Base-by-base conservation (phyloP, 805 yeast species). In the Teunomyces gatunensis region DNA sequence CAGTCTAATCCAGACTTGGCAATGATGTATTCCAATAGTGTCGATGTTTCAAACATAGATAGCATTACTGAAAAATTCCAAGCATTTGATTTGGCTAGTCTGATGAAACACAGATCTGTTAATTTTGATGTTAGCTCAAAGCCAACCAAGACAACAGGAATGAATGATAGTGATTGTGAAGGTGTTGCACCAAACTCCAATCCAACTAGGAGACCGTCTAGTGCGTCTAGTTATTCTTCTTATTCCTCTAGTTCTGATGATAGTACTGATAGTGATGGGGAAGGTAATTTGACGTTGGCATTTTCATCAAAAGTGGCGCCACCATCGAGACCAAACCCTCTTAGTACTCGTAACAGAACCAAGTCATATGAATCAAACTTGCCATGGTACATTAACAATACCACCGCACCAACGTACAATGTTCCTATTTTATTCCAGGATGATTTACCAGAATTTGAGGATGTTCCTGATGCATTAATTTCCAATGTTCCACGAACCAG, bases 221-320 rank as follows among this genome's bases (percentile, higher is more conserved):
- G 46, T 41, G 35, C 48, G 17, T 50, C 57, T 12, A 43, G 48
- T 5, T 51, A 47, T 17, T 50, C 47, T 12, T 54, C 58, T 34
- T 52, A 53, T 35, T 29, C 42, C 4, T 28, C 57, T 10, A 49
- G 46, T 25, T 45, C 46, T 11, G 45, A 50, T 11, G 45, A 50
- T 12, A 56, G 45, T 6, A 39, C 46, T n/a, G 59, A 49, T 37
- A 60, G 65, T 39, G 75, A 67, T 5, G 78, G 71, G 15, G 69
- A 54, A 13, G 77, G 71, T 1, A 72, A 75, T 50, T 58, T 76
- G 47, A 75, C 79, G 0, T 60, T 77, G 34, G 75, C 74, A 23
- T 73, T 77, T 51, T 56, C 73, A 2, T 71, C 78, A 3, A 72
- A 73, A 51, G 62, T 72, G 6, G 63, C 65, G 0, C 70, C 69